Base-by-base conservation (phyloP, 805 yeast species). In the Candida lessepsii region DNA sequence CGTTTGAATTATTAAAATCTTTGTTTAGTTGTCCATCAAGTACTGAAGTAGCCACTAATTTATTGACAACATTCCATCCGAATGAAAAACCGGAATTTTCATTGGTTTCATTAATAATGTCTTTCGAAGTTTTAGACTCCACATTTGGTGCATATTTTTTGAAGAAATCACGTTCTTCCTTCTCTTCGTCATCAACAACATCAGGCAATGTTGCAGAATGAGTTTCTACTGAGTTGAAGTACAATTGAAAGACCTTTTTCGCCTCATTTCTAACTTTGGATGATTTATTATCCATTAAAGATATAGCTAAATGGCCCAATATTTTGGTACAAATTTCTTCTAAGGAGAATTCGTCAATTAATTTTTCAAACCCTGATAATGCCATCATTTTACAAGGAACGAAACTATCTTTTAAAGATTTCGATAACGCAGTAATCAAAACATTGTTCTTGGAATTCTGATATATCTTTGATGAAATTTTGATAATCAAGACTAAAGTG, bases 241-340 rank as follows among this genome's bases (percentile, higher is more conserved):
- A 83, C 19, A 72, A 42, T 19, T 82, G 80, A 48, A 91, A 80
- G 0, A 88, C 74, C 32, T 70, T 61, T 49, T 78, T 78, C 0
- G 96, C 96, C 53, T 83, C 86, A 0, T 61, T 61, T 44, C 98
- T 71, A 2, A 91, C 90, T 39, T 76, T 74, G 5, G 67, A 62
- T 9, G 87, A 83, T 37, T 58, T 63, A 39, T 72, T 74, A 59
- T 93, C 98, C 54, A 91, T 72, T 41, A 91, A 65, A 1, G 93
- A 79, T 1, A 93, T 86, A 0, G 96, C 89, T 41, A 93, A 75
- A 2, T 88, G 87, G 0, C 96, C 91, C 40, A 93, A 63, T 13
- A 90, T 76, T 56, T 83, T 86, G 17, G 82, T 80, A 41, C 95
- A 86, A 41, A 88, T 82, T 31, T 87, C 82, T 11, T 78, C 84